phyloP scores from a whole-genome alignment of 495 filamentous ascomycete genomes.

The Penicillium longicatenatum region DNA sequence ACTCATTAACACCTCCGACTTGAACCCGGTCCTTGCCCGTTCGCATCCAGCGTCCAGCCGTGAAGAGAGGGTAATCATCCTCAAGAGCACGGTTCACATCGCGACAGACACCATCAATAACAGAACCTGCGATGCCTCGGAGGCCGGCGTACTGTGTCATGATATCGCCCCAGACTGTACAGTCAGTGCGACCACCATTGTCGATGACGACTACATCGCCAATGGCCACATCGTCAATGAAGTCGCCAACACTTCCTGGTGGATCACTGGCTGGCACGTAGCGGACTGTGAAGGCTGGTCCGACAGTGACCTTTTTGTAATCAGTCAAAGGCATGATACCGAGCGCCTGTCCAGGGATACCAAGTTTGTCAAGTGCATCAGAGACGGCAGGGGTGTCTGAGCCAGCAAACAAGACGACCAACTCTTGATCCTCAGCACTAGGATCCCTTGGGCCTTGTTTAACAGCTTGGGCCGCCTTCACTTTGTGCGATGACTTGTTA shows the following conservation, averaged over 20 bases:
- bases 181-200: constrained; percentile 24
- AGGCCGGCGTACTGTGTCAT: constrained; percentile 28
- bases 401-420: constrained; percentile 21
- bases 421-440: constrained; percentile 20
- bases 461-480: not conserved
- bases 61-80: constrained; percentile 23
- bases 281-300: constrained; percentile 25
- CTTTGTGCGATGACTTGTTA: not conserved
- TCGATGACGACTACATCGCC: constrained; percentile 26
- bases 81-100: constrained; percentile 23
- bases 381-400: constrained; percentile 27
- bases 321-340: constrained; percentile 24
- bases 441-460: constrained; percentile 12
- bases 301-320: constrained; percentile 22
- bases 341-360: constrained; percentile 22
- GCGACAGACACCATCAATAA: constrained; percentile 26
- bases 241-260: constrained; percentile 25
- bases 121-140: constrained; percentile 21
- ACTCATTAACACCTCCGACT: constrained; percentile 21
- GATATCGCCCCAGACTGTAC: constrained; percentile 28
- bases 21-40: constrained; percentile 26
- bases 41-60: constrained; percentile 23
- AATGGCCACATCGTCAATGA: constrained; percentile 24
- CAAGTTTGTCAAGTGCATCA: constrained; percentile 28
- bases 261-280: constrained; percentile 26